These are phyloP conservation scores for Sporisorium graminicola DNA, from an alignment of 1,284 basidiomycete genomes.

Conservation along the genomic window DNA sequence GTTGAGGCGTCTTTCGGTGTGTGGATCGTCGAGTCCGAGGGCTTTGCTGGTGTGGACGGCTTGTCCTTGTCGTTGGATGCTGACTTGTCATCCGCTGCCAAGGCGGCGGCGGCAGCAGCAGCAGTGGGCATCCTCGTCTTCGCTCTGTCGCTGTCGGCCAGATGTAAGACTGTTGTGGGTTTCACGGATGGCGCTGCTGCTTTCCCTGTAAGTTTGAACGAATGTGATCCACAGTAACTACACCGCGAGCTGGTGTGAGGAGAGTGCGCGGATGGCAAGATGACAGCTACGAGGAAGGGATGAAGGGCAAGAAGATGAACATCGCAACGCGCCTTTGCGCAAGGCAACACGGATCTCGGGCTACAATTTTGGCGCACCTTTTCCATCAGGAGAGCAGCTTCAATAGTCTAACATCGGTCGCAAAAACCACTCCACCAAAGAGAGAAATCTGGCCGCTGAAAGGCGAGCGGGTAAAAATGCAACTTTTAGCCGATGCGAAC, in stretches of 20 bases:
- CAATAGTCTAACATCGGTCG: constrained; percentile 9
- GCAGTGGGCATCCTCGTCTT: constrained; percentile 23
- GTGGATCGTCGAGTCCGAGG: constrained; percentile 21
- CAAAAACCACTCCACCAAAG: too few relatives aligned
- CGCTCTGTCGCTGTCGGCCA: neutral
- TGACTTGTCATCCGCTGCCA: constrained; percentile 36
- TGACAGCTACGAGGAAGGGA: neutral
- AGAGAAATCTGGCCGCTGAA: too few relatives aligned
- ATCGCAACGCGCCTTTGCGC: constrained; percentile 3
- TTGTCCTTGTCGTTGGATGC: constrained; percentile 22
- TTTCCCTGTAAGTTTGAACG: too few relatives aligned
- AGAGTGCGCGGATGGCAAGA: neutral
- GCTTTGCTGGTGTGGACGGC: neutral
- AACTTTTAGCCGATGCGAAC: neutral
- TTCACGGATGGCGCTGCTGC: too few relatives aligned
- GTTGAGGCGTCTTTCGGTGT: constrained; percentile 36
- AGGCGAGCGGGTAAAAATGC: neutral
- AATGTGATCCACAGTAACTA: too few relatives aligned
- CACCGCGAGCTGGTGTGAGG: neutral
- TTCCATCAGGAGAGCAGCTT: neutral
- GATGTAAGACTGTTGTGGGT: neutral
- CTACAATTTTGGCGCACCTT: too few relatives aligned
- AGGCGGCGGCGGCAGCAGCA: constrained; percentile 18
- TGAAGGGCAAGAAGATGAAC: constrained; percentile 2
- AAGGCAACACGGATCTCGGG: constrained; percentile 1